Evolutionary conservation across 352 stramenopile genomes (phyloP), one percentile per base, ranked within the genome.

Genomic region (Phytophthora citricola): DNA sequence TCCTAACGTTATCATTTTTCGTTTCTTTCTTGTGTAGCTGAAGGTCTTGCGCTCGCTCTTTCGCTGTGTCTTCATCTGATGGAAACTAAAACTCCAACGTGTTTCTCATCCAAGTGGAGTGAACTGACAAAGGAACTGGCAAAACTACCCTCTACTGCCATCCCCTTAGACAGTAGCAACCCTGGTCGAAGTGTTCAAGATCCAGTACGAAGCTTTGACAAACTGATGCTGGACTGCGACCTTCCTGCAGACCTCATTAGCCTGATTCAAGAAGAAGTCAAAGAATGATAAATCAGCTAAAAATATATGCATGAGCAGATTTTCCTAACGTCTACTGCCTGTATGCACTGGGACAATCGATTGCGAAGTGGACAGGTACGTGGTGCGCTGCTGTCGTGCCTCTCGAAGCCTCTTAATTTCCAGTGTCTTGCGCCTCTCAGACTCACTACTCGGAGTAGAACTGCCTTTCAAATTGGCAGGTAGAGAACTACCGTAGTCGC

Each of bases 331-430:
- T 15, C 60, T 71, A 31, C 3, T 38, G 38, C 38, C 62, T 29
- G 66, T 29, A 15, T 69, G 58, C 3, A 63, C 73, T 24, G 79
- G 73, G 34, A 89, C 66, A 32, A 91, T 65, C 4, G 79, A 46
- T 31, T 93, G 83, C 0, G 78, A 78, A 12, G 83, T 83, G 17
- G 85, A 87, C 27, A 91, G 45, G 58, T 90, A 93, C 6, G 63
- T 62, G 27, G 76, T 73, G 2, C 76, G 72, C 17, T 75, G 44
- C 11, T 88, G 69, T 22, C 80, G 58, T 4, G 66, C 64, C 44
- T 87, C 79, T 9, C 70, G 66, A 0, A 51, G 38, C 26, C 66
- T 73, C 62, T 82, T 78, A 3, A 87, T 64, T 46, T 92, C 81
- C 14, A 79, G 59, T 27, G 79, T 48, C 34, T 75, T 85, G 11